Evolutionary conservation across 2,329 filamentous ascomycete species (phyloP).

Genomic region (Neophaeococcomyces mojaviensis): DNA sequence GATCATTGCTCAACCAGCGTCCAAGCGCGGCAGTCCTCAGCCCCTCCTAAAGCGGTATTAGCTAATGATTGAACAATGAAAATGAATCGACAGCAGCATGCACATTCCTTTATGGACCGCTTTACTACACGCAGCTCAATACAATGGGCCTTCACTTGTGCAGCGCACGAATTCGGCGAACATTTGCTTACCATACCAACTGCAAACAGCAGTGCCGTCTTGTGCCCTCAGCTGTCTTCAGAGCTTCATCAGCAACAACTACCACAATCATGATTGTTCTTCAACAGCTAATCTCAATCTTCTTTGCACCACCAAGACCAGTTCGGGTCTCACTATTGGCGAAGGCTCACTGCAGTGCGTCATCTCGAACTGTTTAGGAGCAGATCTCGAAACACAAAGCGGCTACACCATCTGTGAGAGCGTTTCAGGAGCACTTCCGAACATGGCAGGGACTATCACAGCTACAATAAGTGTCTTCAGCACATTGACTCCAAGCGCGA

Average conservation of each 20-base stretch:
- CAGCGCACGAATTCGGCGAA: conserved; percentile 14
- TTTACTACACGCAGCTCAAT: conserved; percentile 1
- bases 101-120: conserved; percentile 7
- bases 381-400: conserved; percentile 29
- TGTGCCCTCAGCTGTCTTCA: conserved; percentile 57
- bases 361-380: conserved; percentile 47
- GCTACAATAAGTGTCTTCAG: conserved; percentile 46
- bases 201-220: conserved; percentile 26
- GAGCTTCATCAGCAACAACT: conserved; percentile 57
- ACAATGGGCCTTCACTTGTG: background rate
- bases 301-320: conserved; percentile 54
- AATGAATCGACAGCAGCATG: conserved; percentile 6
- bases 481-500: conserved; percentile 32
- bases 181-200: conserved; percentile 17
- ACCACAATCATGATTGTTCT: conserved; percentile 44
- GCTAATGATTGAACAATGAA: conserved; percentile 8
- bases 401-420: conserved; percentile 52
- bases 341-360: conserved; percentile 65
- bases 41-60: background rate
- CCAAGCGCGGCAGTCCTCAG: background rate
- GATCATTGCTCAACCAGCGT: background rate
- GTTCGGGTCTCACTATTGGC: conserved; percentile 60
- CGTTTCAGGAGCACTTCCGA: conserved; percentile 44
- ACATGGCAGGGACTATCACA: conserved; percentile 52
- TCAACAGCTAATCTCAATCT: conserved; percentile 50